Evolutionary conservation across 1,284 basidiomycete genomes (phyloP), one percentile per base, ranked within the genome.

Genomic region (Amylostereum chailletii): DNA sequence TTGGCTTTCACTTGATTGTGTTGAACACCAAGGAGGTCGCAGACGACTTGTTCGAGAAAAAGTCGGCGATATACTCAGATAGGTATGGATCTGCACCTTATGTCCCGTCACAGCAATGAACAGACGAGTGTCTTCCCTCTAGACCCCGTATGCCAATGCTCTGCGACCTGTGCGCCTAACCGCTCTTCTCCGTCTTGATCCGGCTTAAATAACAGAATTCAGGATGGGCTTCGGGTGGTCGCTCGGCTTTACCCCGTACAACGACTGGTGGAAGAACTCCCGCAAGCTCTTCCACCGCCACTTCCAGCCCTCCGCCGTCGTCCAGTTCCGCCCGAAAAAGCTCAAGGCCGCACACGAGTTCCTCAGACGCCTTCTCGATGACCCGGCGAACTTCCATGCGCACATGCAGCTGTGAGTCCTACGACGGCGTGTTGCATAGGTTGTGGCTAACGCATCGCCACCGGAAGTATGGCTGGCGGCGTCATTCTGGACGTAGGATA

Each of bases 11-110:
- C 45, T 42, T 60, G 27, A 48, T 61, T 34, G 52, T 58, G 11
- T 42, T 58, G 29, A 60, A 60, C 50, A 53, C 54, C 19, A 59
- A 53, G 45, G 52, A 54, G 9, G 54, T 57, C 9, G 59, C 59
- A n/a, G 51, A 58, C 41, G 59, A 60, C 33, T 49, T 60, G 7
- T 54, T 60, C 19, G 59, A 60, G 42, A 58, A 56, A 42, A 49
- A 55, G 3, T 59, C 59, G 6, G 48, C 55, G 4, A 57, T 58
- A 27, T 60, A 60, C 42, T 60, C 59, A 6, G 59, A 58, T 34
- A 42, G 57, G 57, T 57, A 41, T 47, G 1, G 4, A 30, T 29
- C 11, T n/a, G 4, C 19, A 30, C 26, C 27, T 4, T 30, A 43
- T 26, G 40, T 7, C 19, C 7, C 40, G 42, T 43, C 5, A 6